Evolutionary conservation across 768 basidiomycete genomes (phyloP).

Genomic region (Trametes coccinea): DNA sequence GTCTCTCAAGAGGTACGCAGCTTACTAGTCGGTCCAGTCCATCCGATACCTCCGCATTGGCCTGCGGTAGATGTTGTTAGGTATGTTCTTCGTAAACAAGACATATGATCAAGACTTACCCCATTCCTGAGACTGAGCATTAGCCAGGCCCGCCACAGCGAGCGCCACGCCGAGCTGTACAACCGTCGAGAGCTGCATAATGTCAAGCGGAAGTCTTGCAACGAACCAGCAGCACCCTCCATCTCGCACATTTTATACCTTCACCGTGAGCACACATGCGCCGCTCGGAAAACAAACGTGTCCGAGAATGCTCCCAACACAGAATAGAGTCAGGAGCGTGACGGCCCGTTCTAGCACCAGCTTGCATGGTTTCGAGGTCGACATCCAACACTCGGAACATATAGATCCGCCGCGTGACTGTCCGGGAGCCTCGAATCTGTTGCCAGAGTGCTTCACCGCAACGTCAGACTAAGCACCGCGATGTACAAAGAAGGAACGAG

Average conservation of each 20-base stretch:
- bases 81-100: too few relatives aligned
- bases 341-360: slow-evolving; percentile 3
- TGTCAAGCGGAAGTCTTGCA: background rate
- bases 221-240: background rate
- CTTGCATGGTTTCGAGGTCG: background rate
- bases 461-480: background rate
- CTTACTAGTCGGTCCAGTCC: slow-evolving; percentile 26
- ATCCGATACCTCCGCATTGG: slow-evolving; percentile 28
- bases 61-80: slow-evolving; percentile 3
- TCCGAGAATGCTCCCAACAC: slow-evolving; percentile 19
- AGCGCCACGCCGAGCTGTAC: slow-evolving; percentile 17
- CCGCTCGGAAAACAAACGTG: background rate
- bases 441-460: background rate
- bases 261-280: background rate
- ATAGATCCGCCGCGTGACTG: slow-evolving; percentile 9
- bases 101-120: slow-evolving; percentile 4
- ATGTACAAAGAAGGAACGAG: background rate
- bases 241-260: background rate
- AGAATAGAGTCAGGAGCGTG: slow-evolving; percentile 5
- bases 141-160: slow-evolving; percentile 7
- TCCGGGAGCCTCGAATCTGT: background rate
- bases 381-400: background rate
- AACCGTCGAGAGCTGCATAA: slow-evolving; percentile 22
- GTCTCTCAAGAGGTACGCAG: background rate
- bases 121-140: slow-evolving; percentile 20